A percentile compares a stretch with the other conserved stretches of the same genome.
Conservation (phyloP, 1,139 yeast genomes). For the Yamadazyma spencermartinsiae region DNA sequence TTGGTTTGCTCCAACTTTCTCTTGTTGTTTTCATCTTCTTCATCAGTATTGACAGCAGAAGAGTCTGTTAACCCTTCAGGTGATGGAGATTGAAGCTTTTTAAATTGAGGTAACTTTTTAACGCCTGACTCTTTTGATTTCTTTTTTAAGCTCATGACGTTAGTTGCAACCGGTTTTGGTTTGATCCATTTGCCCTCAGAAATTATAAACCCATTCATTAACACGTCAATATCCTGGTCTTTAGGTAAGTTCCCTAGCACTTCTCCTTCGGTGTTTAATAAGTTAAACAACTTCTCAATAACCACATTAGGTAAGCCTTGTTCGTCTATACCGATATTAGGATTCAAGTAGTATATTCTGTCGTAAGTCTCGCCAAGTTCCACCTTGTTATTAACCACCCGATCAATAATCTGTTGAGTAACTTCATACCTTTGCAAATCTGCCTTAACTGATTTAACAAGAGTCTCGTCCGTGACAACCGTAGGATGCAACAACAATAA, state of each 20-base stretch:
- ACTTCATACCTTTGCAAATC: conserved; percentile 19
- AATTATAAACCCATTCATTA: conserved; percentile 64
- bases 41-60: conserved; percentile 38
- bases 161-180: conserved; percentile 35
- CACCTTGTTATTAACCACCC: conserved; percentile 62
- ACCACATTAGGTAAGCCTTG: conserved; percentile 42
- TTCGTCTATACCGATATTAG: conserved; percentile 44
- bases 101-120: conserved; percentile 27
- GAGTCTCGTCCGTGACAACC: conserved; percentile 51
- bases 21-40: conserved; percentile 39
- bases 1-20: conserved; percentile 48
- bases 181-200: conserved; percentile 43
- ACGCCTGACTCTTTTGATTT: conserved; percentile 8
- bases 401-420: conserved; percentile 68
- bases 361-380: conserved; percentile 45
- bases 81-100: conserved; percentile 21
- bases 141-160: conserved; percentile 29
- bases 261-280: conserved; percentile 24
- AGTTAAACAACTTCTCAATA: conserved; percentile 20
- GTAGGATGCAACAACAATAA: conserved; percentile 71
- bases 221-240: conserved; percentile 55
- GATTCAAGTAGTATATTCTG: conserved; percentile 59
- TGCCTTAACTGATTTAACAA: conserved; percentile 12
- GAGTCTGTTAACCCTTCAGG: conserved; percentile 44
- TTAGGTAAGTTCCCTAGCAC: conserved; percentile 54